Evolutionary conservation across 768 basidiomycete species (phyloP), one percentile per base, ranked within the genome.

Genomic region (Trametes meyenii): DNA sequence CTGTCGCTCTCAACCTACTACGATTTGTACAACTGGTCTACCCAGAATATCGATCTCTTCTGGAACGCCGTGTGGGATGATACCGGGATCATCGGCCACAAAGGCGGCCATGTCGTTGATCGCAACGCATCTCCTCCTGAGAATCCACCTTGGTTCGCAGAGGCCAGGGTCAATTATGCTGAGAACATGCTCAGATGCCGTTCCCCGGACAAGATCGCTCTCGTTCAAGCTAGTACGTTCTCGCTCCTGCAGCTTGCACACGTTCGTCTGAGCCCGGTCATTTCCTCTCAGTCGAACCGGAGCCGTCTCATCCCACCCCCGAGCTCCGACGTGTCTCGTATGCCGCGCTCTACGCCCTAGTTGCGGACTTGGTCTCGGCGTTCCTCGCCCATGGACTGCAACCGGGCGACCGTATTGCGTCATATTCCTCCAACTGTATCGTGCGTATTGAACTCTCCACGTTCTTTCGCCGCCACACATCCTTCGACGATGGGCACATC

Each of bases 401-500:
- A 55, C 81, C 82, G 60, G 89, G 89, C 24, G 88, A 92, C 70
- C 83, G 89, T 17, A 82, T 93, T 17, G 89, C 85, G 1, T 87
- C 88, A 29, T 93, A 92, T 72, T 84, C 88, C 13, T 88, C 88
- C 13, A 92, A 90, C 69, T 90, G 87, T 71, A 84, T 91, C 49
- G 89, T 89, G 69, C 71, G 86, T 78, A 53, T 63, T 38, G 57
- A 23, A 26, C 14, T 17, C 16, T 50, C 24, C 56, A 51, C 19
- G 16, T 39, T 35, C 5, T 13, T 35, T 7, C 17, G 5, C 10
- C 26, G 7, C 26, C 14, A 17, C 39, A 24, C 44, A 21, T 16
- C 35, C n/a, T 11, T 17, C 7, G 24, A 19, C 19, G 26, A 2
- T 16, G 0, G 16, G 10, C 50, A 13, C 48, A 29, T 23, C 50